A percentile compares a stretch with the other conserved stretches of the same genome.
These are phyloP conservation scores for Sordaria brevicollis DNA, from an alignment of 495 filamentous ascomycete species.

Conservation along the genomic window DNA sequence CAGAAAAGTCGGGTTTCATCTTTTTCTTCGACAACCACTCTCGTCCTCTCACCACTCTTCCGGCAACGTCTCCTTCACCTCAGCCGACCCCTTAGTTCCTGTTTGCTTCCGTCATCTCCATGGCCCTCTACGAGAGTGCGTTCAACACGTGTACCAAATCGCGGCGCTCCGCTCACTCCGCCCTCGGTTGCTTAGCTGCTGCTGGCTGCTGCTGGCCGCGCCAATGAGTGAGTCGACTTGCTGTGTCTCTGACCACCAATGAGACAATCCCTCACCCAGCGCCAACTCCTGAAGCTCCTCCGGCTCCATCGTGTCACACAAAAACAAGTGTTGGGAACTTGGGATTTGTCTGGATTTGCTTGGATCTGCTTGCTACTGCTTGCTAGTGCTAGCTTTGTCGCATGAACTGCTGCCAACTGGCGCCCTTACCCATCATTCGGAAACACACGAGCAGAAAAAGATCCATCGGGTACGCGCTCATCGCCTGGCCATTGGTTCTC, in stretches of 20 bases:
- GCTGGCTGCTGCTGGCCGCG: background rate
- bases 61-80: background rate
- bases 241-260: background rate
- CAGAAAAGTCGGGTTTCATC: background rate
- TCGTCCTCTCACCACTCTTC: background rate
- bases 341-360: background rate
- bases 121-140: background rate
- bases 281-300: background rate
- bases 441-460: background rate
- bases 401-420: background rate
- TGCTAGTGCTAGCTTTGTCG: background rate
- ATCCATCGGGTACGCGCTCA: background rate
- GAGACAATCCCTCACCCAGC: background rate
- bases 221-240: background rate
- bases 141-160: background rate
- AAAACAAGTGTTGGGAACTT: background rate
- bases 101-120: background rate
- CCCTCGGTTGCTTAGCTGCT: background rate
- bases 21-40: background rate
- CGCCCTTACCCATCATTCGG: background rate
- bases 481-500: background rate
- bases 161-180: background rate
- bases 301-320: background rate
- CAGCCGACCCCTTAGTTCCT: background rate
- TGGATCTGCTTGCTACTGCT: background rate